These are phyloP conservation scores for Dimocarpus longan DNA, from an alignment of 345 rosid species.

Conservation along the genomic window DNA sequence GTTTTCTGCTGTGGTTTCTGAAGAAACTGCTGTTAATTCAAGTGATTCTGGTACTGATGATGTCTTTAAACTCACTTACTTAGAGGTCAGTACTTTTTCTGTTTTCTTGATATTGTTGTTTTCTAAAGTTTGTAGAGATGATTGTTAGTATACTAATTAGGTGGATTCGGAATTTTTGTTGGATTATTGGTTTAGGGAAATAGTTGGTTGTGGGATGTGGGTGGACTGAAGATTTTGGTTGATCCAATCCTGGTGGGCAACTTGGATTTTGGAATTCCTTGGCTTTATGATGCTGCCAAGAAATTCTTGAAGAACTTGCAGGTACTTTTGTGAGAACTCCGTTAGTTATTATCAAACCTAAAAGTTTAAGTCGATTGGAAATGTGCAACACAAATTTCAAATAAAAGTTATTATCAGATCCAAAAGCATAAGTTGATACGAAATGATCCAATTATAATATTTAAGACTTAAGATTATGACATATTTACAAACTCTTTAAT, in stretches of 20 bases:
- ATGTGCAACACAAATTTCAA: no score
- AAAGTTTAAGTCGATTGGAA: no score
- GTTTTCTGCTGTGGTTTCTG: constrained; percentile 66
- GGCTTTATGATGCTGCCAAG: constrained; percentile 91
- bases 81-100: constrained; percentile 57
- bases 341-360: no score
- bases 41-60: constrained; percentile 51
- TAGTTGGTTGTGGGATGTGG: constrained; percentile 89
- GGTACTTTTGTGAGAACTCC: constrained; percentile 41
- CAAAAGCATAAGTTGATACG: no score
- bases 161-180: constrained; percentile 12
- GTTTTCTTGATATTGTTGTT: neutral
- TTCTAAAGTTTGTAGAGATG: neutral
- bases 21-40: constrained; percentile 56
- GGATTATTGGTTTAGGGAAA: constrained; percentile 54
- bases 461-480: no score
- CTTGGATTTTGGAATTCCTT: constrained; percentile 94
- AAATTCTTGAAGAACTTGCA: constrained; percentile 63
- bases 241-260: constrained; percentile 88
- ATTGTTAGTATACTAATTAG: neutral
- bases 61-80: constrained; percentile 68
- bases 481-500: no score
- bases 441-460: no score
- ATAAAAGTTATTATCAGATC: no score
- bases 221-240: constrained; percentile 68